Evolutionary conservation across 177 flowering plant genomes (phyloP), one percentile per base, ranked within the genome.

Genomic region (Vitis hybrid): DNA sequence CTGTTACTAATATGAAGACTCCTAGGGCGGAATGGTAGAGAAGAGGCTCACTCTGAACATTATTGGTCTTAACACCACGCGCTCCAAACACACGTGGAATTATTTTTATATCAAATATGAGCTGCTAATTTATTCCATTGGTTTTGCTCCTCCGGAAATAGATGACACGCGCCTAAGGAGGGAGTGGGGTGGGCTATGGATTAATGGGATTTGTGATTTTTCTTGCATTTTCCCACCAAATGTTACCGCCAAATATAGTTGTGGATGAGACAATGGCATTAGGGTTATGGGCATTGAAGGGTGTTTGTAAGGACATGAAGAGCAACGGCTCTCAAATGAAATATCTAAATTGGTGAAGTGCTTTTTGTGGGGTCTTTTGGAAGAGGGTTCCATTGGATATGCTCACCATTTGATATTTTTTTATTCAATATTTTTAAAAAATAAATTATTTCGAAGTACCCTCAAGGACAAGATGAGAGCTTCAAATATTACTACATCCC

Each of bases 161-260:
- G 16, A n/a, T 19, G 19, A n/a, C 70, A 71, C 74, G 74, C 78
- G 58, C 63, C 24, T 7, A 18, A 16, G 14, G 8, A 32, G 65
- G 16, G 18, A 27, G 19, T 56, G 72, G 68, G 59, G 32, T 14
- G 58, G 18, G 30, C 48, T 49, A 2, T 35, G 11, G 10, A 58
- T 19, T 52, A 2, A 12, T 27, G 19, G n/a, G 6, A 63, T 48
- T 60, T 51, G 16, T 4, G 9, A 14, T 6, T 68, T 70, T 73
- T 10, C n/a, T 60, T 61, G 32, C 35, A 60, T 76, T 80, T 81
- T 77, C 81, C 78, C 78, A 70, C 81, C 82, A 74, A 78, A 70
- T 77, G 73, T 86, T 86, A 82, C 82, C 85, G 87, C 89, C 87
- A 84, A 84, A 70, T 51, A 65, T 49, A 46, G 19, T 40, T 40